These are phyloP conservation scores for Trichoderma guizhouense DNA, from an alignment of 2,329 filamentous ascomycete genomes.

Conservation along the genomic window DNA sequence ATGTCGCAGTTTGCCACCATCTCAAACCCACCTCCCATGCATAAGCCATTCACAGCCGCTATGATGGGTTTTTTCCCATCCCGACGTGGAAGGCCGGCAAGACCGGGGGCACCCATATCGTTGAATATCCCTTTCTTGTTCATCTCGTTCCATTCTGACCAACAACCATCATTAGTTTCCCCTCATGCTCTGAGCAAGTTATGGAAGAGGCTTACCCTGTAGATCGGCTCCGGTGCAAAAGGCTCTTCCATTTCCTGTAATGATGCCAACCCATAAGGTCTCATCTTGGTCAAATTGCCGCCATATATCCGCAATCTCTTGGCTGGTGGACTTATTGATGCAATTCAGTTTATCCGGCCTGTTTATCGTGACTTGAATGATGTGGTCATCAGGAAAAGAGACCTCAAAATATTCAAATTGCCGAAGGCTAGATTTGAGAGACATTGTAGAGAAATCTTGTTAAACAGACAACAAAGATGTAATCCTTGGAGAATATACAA, in stretches of 20 bases:
- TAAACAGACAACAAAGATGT: too few relatives aligned
- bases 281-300: slow-evolving; percentile 26
- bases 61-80: slow-evolving; percentile 59
- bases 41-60: slow-evolving; percentile 57
- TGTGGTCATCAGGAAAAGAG: slow-evolving; percentile 25
- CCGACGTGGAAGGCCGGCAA: slow-evolving; percentile 49
- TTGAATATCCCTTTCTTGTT: slow-evolving; percentile 15
- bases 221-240: slow-evolving; percentile 68
- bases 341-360: slow-evolving; percentile 1
- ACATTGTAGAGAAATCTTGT: background rate
- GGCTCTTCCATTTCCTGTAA: slow-evolving; percentile 60
- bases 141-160: slow-evolving; percentile 21
- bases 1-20: slow-evolving; percentile 50
- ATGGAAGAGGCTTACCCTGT: slow-evolving; percentile 33
- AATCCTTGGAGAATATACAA: too few relatives aligned
- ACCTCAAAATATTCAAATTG: background rate
- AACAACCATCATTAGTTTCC: slow-evolving; percentile 35
- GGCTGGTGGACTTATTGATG: background rate
- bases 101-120: slow-evolving; percentile 38
- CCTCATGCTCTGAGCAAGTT: background rate
- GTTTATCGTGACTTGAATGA: slow-evolving; percentile 19
- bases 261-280: slow-evolving; percentile 43
- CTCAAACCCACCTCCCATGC: slow-evolving; percentile 56
- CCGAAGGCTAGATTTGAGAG: background rate
- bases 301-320: slow-evolving; percentile 1